Conservation (phyloP, 768 basidiomycete genomes). For the Boletales sp. region DNA sequence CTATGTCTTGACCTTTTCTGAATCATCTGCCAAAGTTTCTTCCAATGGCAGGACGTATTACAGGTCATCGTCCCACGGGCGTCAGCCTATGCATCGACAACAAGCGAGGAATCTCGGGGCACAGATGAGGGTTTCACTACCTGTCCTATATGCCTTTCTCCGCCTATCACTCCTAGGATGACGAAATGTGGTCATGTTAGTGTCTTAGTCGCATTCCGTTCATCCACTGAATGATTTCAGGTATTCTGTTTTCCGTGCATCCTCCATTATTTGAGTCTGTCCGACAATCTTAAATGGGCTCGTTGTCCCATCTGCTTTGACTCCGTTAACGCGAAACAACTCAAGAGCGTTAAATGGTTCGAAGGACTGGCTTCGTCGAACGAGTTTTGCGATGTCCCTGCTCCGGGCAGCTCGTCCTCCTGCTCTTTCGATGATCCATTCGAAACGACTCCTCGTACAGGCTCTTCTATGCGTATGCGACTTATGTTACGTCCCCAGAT, state of each 20-base stretch:
- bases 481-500: slow-evolving; percentile 92
- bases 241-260: slow-evolving; percentile 96
- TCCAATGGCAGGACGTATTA: slow-evolving; percentile 94
- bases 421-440: slow-evolving; percentile 35
- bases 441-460: slow-evolving; percentile 44
- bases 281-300: slow-evolving; percentile 80
- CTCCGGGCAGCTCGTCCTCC: slow-evolving; percentile 44
- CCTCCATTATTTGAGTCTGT: slow-evolving; percentile 81
- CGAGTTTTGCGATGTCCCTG: slow-evolving; percentile 23
- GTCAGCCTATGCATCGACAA: slow-evolving; percentile 67
- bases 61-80: slow-evolving; percentile 91
- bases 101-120: slow-evolving; percentile 39
- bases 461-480: slow-evolving; percentile 74
- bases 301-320: slow-evolving; percentile 97
- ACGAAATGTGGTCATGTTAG: slow-evolving; percentile 97
- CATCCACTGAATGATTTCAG: slow-evolving; percentile 39
- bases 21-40: slow-evolving; percentile 53
- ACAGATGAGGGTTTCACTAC: slow-evolving; percentile 62
- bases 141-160: slow-evolving; percentile 94
- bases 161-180: slow-evolving; percentile 87
- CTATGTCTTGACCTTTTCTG: not conserved
- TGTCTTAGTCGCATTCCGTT: slow-evolving; percentile 21
- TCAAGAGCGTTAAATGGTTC: slow-evolving; percentile 92
- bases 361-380: slow-evolving; percentile 44
- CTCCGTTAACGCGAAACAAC: slow-evolving; percentile 82